Conservation (phyloP, 306 rosid species). For the Canavalia gladiata region DNA sequence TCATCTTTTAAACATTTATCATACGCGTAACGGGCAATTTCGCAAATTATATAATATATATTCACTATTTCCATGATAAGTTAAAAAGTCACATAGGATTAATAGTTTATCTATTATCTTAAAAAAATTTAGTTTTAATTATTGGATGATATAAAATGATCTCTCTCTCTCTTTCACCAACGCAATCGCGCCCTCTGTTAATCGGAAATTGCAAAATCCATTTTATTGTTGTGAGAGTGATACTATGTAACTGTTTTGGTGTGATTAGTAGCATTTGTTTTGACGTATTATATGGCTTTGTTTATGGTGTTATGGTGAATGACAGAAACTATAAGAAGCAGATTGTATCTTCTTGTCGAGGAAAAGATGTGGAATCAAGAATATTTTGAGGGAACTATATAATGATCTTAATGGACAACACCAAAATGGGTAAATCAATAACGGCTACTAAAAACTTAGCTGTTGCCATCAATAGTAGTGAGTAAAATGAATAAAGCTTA, state of each 20-base stretch:
- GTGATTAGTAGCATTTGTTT: background rate
- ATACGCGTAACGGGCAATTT: background rate
- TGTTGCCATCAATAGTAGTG: no score
- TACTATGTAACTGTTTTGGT: constrained; percentile 24
- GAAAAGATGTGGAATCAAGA: background rate
- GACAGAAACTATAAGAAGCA: background rate
- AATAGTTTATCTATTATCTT: background rate
- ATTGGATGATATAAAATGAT: background rate
- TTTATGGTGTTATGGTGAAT: background rate
- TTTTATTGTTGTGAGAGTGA: constrained; percentile 33
- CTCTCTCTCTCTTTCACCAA: background rate
- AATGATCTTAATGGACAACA: background rate
- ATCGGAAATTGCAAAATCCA: constrained; percentile 11
- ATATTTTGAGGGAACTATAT: background rate
- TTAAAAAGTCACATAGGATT: background rate
- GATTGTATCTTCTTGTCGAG: constrained; percentile 28
- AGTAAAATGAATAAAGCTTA: no score
- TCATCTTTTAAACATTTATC: background rate
- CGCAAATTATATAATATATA: background rate
- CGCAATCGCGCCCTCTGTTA: background rate
- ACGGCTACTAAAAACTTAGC: no score
- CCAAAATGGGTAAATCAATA: no score
- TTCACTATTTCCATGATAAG: background rate
- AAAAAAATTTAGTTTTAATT: background rate
- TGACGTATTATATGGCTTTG: background rate